A percentile compares a stretch with the other conserved stretches of the same genome.
Conservation (phyloP, 441 rosid species). For the Rhodomyrtus psidioides region DNA sequence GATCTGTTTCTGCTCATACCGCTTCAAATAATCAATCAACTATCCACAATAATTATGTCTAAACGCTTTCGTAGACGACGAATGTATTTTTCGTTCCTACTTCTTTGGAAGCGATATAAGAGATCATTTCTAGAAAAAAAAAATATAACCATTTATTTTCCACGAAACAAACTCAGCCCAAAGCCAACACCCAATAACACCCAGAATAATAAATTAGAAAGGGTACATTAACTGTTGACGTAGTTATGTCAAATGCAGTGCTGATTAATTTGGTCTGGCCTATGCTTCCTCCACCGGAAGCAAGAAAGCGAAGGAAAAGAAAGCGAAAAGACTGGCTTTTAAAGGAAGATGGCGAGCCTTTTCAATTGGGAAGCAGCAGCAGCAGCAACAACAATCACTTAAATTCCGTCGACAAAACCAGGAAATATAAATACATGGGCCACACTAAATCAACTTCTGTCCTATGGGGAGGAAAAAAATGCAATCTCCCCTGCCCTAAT, state of each 20-base stretch:
- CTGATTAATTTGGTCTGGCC: neutral
- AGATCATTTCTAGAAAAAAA: neutral
- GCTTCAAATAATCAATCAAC: neutral
- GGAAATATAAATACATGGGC: neutral
- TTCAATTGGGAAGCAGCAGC: neutral
- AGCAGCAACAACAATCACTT: neutral
- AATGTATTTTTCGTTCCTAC: neutral
- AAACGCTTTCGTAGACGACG: neutral
- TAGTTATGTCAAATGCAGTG: neutral
- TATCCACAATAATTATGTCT: neutral
- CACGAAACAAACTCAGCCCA: rapidly evolving
- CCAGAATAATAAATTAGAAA: neutral
- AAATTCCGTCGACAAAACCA: neutral
- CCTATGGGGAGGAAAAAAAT: neutral
- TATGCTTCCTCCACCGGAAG: neutral
- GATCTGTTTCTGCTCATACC: neutral
- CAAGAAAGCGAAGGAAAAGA: neutral
- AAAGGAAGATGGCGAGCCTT: neutral
- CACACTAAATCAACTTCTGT: neutral
- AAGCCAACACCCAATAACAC: neutral
- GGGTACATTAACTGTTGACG: neutral
- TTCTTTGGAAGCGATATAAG: neutral
- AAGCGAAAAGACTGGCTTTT: neutral
- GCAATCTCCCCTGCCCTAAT: neutral
- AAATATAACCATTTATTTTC: neutral